Conservation (phyloP, 495 filamentous ascomycete species). For the Darksidea phi region DNA sequence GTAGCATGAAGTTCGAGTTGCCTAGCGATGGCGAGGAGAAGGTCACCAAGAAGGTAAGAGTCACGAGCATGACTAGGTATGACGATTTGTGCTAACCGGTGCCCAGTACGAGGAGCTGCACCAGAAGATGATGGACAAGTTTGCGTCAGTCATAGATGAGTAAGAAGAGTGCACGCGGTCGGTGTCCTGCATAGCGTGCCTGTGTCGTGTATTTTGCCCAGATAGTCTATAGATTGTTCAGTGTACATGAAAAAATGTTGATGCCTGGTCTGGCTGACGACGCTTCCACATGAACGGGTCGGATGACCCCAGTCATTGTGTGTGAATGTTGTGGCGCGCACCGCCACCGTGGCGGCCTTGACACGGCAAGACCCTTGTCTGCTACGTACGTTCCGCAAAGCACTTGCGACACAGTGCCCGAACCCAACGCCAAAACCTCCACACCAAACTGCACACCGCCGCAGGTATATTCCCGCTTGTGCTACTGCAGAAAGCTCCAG, state of each 20-base stretch:
- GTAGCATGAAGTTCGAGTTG: constrained; percentile 95
- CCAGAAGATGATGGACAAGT: constrained; percentile 91
- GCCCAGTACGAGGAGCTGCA: constrained; percentile 82
- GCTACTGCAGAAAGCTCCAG: neutral
- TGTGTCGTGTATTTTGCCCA: constrained; percentile 14
- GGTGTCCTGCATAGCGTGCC: constrained; percentile 24
- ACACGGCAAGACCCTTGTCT: too few species aligned
- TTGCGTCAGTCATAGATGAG: constrained; percentile 90
- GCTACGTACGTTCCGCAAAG: too few species aligned
- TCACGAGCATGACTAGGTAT: neutral
- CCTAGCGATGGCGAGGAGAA: constrained; percentile 72
- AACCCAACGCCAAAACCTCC: too few species aligned
- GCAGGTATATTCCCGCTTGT: neutral
- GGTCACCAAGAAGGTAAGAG: constrained; percentile 71
- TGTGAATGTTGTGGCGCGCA: too few species aligned
- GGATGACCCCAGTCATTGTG: neutral
- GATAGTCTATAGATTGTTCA: constrained; percentile 12
- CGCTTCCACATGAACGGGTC: constrained; percentile 28
- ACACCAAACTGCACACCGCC: neutral
- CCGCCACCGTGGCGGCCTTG: too few species aligned
- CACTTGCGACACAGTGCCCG: too few species aligned
- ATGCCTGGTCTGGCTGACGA: constrained; percentile 26
- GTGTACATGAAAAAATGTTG: constrained; percentile 6
- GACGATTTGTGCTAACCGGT: constrained; percentile 21
- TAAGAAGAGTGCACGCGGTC: constrained; percentile 47